Conservation (phyloP, 495 filamentous ascomycete species). For the Aspergillus taichungensis region DNA sequence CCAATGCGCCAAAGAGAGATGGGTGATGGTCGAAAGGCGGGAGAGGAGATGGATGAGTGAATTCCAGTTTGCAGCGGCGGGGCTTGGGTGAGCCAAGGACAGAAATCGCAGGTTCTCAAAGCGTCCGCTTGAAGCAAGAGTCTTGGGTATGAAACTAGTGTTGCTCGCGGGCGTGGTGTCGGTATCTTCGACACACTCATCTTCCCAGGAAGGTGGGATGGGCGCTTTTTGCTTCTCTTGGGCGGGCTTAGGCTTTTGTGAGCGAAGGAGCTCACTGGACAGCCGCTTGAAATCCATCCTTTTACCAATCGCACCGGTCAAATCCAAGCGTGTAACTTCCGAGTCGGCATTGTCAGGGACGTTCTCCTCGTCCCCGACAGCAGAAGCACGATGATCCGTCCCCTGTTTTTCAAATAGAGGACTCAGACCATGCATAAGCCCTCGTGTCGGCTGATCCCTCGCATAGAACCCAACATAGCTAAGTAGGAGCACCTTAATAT, state of each 20-base stretch:
- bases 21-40: constrained; percentile 57
- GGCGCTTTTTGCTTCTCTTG: constrained; percentile 7
- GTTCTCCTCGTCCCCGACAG: constrained; percentile 21
- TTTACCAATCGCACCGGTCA: constrained; percentile 50
- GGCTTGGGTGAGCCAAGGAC: constrained; percentile 40
- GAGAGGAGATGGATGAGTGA: constrained; percentile 54
- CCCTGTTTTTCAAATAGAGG: constrained; percentile 18
- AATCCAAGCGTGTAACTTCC: constrained; percentile 52
- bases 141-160: constrained; percentile 24
- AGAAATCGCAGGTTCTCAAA: constrained; percentile 44
- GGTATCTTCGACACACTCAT: constrained; percentile 23
- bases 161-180: constrained; percentile 21
- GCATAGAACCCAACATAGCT: constrained; percentile 53
- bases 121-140: constrained; percentile 34
- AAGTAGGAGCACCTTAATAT: constrained; percentile 52
- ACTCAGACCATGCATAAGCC: constrained; percentile 21
- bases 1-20: constrained; percentile 75
- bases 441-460: constrained; percentile 17
- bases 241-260: constrained; percentile 7
- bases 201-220: constrained; percentile 33
- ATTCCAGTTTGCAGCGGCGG: constrained; percentile 50
- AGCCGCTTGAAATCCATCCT: constrained; percentile 54
- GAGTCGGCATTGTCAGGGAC: constrained; percentile 28
- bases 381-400: constrained; percentile 7
- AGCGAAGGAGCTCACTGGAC: constrained; percentile 38